Evolutionary conservation across 164 flowering plant species (phyloP).

Genomic region (Amborella trichopoda): DNA sequence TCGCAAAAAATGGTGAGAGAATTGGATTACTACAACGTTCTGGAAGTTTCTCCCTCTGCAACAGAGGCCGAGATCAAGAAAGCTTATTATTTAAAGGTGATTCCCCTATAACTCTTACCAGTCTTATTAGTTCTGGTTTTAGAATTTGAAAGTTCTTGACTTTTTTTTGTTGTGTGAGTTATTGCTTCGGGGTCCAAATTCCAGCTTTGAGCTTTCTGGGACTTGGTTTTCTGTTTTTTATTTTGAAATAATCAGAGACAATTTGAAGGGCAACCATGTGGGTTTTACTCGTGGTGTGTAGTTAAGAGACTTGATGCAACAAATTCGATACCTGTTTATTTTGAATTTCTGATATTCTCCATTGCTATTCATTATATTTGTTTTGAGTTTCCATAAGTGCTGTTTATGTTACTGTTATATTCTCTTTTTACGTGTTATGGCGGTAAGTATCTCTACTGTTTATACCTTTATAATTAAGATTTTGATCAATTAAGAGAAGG

Average conservation of each 20-base stretch:
- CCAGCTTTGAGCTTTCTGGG: not conserved
- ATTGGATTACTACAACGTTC: not conserved
- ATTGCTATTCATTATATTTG: not conserved
- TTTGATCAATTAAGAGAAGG: no score
- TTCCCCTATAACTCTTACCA: not conserved
- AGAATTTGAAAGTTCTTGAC: not conserved
- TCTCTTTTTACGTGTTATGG: no score
- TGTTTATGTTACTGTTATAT: no score
- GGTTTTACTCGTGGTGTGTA: not conserved
- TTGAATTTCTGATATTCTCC: not conserved
- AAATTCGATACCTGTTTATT: not conserved
- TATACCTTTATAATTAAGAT: no score
- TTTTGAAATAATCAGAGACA: no score
- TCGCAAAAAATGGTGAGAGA: not conserved
- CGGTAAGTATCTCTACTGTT: no score
- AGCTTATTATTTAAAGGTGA: constrained; percentile 1
- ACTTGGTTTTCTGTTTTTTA: no score
- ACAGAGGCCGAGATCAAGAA: constrained; percentile 3
- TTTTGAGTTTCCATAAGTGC: no score
- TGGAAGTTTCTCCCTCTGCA: not conserved
- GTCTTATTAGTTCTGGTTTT: not conserved
- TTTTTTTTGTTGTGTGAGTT: not conserved
- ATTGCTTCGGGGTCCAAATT: not conserved
- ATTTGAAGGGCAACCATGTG: not conserved
- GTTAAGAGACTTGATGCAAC: not conserved